Percentiles rank a stretch among this genome's conserved stretches.
Evolutionary conservation across 768 basidiomycete genomes (phyloP).

Genomic region (Astraeus odoratus): DNA sequence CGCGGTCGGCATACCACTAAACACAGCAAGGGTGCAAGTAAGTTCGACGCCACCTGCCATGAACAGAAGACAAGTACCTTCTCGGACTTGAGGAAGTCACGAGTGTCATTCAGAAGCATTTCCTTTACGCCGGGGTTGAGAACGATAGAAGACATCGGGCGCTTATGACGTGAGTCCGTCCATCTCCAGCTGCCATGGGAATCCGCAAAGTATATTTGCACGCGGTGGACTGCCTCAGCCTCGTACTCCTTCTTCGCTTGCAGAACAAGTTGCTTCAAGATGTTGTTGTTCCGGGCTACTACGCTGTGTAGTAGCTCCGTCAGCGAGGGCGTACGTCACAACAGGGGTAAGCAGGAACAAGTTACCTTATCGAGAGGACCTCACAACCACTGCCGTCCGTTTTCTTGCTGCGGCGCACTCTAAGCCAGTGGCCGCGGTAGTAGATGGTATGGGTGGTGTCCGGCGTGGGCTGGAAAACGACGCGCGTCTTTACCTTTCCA

Average conservation of each 20-base stretch:
- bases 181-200: constrained; percentile 84
- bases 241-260: constrained; percentile 89
- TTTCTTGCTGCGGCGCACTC: constrained; percentile 66
- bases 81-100: constrained; percentile 79
- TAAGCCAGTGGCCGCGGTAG: constrained; percentile 79
- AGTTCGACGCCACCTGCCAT: background rate
- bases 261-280: constrained; percentile 83
- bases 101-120: constrained; percentile 75
- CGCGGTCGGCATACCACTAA: constrained; percentile 90
- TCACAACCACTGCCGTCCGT: constrained; percentile 63
- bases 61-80: constrained; percentile 44
- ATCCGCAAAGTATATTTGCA: constrained; percentile 88
- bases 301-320: constrained; percentile 41
- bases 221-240: constrained; percentile 78
- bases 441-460: constrained; percentile 88
- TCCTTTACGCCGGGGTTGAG: constrained; percentile 86
- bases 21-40: constrained; percentile 1
- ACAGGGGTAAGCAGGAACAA: constrained; percentile 10
- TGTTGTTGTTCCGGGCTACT: constrained; percentile 74
- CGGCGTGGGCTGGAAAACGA: constrained; percentile 83
- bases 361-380: constrained; percentile 68
- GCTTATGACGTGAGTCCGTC: constrained; percentile 82
- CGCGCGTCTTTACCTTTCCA: constrained; percentile 68
- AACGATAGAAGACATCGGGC: constrained; percentile 83
- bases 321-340: constrained; percentile 4